Conservation (phyloP, 371 early-diverging fungal species). For the Dichotomocladium elegans region DNA sequence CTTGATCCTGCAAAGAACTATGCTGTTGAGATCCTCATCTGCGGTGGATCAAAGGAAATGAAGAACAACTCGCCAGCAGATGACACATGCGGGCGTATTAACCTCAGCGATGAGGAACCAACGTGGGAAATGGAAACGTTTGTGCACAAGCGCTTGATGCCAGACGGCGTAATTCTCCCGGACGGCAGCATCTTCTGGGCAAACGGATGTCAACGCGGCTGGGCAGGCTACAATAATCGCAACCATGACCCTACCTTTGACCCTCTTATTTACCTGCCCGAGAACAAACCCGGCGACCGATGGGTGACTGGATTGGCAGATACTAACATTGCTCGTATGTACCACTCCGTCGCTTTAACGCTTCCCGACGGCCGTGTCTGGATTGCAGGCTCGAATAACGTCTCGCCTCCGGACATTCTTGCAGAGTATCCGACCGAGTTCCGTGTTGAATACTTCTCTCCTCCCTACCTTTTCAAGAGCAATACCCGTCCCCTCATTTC, state of each 20-base stretch:
- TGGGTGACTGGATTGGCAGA: slow-evolving; percentile 39
- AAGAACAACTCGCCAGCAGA: slow-evolving; percentile 37
- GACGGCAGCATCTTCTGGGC: slow-evolving; percentile 58
- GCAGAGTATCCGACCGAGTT: slow-evolving; percentile 57
- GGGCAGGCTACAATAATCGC: slow-evolving; percentile 51
- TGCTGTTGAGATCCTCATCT: slow-evolving; percentile 53
- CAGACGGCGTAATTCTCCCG: slow-evolving; percentile 54
- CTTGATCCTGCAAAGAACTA: slow-evolving; percentile 56
- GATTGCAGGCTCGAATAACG: slow-evolving; percentile 48
- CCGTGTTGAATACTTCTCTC: slow-evolving; percentile 59
- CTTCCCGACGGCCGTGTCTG: slow-evolving; percentile 53
- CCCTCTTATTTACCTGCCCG: slow-evolving; percentile 56
- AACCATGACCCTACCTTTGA: slow-evolving; percentile 55
- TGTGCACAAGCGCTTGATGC: slow-evolving; percentile 59
- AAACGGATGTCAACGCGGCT: slow-evolving; percentile 63
- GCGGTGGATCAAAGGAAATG: slow-evolving; percentile 53
- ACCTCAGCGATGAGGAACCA: slow-evolving; percentile 40
- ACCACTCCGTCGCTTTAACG: slow-evolving; percentile 61
- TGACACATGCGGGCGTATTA: slow-evolving; percentile 53
- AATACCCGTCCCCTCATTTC: slow-evolving; percentile 47
- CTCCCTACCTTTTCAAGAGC: slow-evolving; percentile 53
- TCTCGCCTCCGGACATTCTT: slow-evolving; percentile 37
- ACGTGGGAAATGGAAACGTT: slow-evolving; percentile 60
- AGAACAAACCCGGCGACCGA: slow-evolving; percentile 29
- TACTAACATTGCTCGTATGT: slow-evolving; percentile 66